Conservation (phyloP, 768 basidiomycete species). For the Termitomyces bulborhizus region DNA sequence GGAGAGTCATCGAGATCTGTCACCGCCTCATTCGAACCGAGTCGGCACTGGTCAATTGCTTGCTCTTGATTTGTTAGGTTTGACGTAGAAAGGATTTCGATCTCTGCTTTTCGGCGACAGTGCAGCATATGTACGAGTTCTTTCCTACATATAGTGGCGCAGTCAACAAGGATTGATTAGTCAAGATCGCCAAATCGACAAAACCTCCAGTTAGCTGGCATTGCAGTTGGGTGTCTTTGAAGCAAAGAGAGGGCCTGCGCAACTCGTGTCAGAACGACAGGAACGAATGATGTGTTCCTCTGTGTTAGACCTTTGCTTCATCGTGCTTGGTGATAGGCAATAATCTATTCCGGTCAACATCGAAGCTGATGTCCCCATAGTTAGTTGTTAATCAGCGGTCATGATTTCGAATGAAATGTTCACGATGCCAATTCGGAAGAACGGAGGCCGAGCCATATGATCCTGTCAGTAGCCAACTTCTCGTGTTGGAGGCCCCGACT, state of each 20-base stretch:
- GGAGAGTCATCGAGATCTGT: neutral
- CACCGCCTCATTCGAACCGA: neutral
- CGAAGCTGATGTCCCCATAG: slow-evolving; percentile 35
- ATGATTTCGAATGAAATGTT: slow-evolving; percentile 10
- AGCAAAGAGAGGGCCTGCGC: slow-evolving; percentile 62
- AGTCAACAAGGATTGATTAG: neutral
- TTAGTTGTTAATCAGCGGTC: neutral
- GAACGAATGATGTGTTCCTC: neutral
- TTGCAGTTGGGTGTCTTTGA: slow-evolving; percentile 24
- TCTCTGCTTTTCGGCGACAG: slow-evolving; percentile 86
- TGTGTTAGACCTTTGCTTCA: slow-evolving; percentile 57
- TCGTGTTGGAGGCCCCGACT: slow-evolving; percentile 70
- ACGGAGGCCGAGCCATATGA: slow-evolving; percentile 79
- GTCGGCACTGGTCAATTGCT: neutral
- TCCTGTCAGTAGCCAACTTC: slow-evolving; percentile 52
- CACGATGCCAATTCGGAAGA: slow-evolving; percentile 63
- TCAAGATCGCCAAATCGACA: slow-evolving; percentile 2
- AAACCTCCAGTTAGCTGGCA: slow-evolving; percentile 69
- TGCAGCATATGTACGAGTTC: slow-evolving; percentile 80
- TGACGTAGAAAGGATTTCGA: slow-evolving; percentile 55
- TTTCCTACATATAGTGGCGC: slow-evolving; percentile 39
- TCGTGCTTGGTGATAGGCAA: slow-evolving; percentile 68
- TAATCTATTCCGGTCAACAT: slow-evolving; percentile 52
- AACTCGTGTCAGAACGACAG: neutral
- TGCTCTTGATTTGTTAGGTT: neutral